Evolutionary conservation across 495 filamentous ascomycete genomes (phyloP).

Genomic region (Penicillium bovifimosum): DNA sequence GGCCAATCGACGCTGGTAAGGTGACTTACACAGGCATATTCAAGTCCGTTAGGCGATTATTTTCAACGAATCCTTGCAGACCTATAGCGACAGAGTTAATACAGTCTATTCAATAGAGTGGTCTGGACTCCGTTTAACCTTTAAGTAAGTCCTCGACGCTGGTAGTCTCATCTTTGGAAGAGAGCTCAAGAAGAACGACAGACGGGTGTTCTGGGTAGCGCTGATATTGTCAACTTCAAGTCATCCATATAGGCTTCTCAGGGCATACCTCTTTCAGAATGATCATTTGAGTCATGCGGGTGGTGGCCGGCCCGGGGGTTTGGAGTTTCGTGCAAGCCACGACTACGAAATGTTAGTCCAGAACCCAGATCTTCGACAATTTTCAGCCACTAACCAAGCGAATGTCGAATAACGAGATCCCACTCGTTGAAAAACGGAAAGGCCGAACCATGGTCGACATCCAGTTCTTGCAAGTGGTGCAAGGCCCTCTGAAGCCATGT

Average conservation of each 20-base stretch:
- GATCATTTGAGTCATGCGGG: conserved; percentile 4
- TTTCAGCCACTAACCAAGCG: conserved; percentile 10
- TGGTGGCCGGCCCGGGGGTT: neutral
- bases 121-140: neutral
- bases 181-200: neutral
- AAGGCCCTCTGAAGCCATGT: conserved; percentile 74
- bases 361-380: neutral
- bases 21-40: neutral
- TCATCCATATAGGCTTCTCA: conserved; percentile 49
- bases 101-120: neutral
- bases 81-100: neutral
- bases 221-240: conserved; percentile 55
- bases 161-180: neutral
- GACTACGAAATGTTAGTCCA: conserved; percentile 13
- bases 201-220: neutral
- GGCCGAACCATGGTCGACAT: neutral
- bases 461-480: conserved; percentile 43
- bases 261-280: conserved; percentile 20
- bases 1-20: neutral
- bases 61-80: neutral
- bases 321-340: conserved; percentile 15
- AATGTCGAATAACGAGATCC: conserved; percentile 58
- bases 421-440: conserved; percentile 41
- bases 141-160: neutral
- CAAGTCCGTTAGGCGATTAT: neutral